Base-by-base conservation (phyloP, 108 stramenopile genomes). In the Nannochloropsis gaditana region DNA sequence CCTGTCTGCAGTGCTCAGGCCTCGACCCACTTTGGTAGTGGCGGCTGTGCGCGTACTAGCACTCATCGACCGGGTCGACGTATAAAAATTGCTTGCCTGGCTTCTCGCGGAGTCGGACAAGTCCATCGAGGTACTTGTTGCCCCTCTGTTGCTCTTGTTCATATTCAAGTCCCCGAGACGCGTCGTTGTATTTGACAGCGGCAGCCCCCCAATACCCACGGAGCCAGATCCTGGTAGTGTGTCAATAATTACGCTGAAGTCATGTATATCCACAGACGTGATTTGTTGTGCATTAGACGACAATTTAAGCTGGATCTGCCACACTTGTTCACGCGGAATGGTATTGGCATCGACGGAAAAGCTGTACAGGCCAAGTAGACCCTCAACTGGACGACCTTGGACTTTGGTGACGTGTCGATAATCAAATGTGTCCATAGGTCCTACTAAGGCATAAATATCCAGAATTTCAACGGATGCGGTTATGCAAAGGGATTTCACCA, bases 231-330 rank as follows among this genome's bases (percentile, higher is more conserved):
- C 59, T n/a, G 3, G 19, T n/a, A 15, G 19, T n/a, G 59, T n/a
- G 19, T 73, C 59, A 73, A 73, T n/a, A 15, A 73, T n/a, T 2
- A 73, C 59, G 59, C 59, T 15, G 19, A 73, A 73, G 19, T 73
- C 59, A 73, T 73, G 59, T n/a, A 73, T 73, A n/a, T 73, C 59
- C 3, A 73, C 6, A 15, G 59, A n/a, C 2, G 2, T 73, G 4
- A 73, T n/a, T n/a, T n/a, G 2, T n/a, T 73, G 5, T 73, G 59
- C n/a, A 6, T n/a, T 73, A 0, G 59, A 73, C 3, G 59, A 73
- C 15, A 73, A n/a, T n/a, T 73, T 73, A n/a, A 73, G 59, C 59
- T 73, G 59, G 59, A 73, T 15, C 59, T 73, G 59, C 59, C 59
- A 73, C 0, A 73, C 59, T n/a, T n/a, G 8, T 73, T 73, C 59